Evolutionary conservation across 2,329 filamentous ascomycete species (phyloP), one percentile per base, ranked within the genome.

Genomic region (Aspergillus amoenus): DNA sequence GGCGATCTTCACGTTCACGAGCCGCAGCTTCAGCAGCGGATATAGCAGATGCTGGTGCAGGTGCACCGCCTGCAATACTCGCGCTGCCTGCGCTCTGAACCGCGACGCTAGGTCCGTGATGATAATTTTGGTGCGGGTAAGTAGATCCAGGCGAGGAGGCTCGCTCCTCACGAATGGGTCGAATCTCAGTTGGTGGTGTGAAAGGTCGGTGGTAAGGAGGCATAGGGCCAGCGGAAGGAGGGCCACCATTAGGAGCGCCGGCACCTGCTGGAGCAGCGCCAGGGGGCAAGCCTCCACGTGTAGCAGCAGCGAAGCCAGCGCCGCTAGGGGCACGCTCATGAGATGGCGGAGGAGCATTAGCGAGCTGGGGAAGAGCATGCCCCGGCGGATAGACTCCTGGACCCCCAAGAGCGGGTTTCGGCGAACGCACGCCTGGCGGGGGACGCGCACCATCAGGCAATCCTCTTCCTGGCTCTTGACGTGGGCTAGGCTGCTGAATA

Each of bases 81-180:
- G 81, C 81, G 56, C 78, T 59, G 50, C 61, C 63, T 47, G 60
- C 56, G 47, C 56, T 62, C 27, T 68, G 67, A 22, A 66, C 74
- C 48, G 80, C 73, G 42, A 84, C 74, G 61, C 92, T 90, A 45
- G 85, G 84, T 64, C 91, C 90, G 63, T 90, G 88, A 65, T 88
- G 81, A 69, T 91, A 95, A 62, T 88, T 89, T 61, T 90, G 90
- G 67, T 93, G 90, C 5, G 89, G 87, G 68, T 94, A 96, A 7
- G 86, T 87, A 40, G 91, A 89, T 68, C 92, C 93, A 58, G 93
- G 93, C n/a, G 93, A 97, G n/a, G 90, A 85, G 76, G 93, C 89
- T 59, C 90, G 87, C 69, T 88, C 91, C 64, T 96, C 93, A 63
- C 93, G 84, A 61, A 94, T 83, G 1, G 89, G 88, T 52, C 92